Evolutionary conservation across 176 grass and related monocot genomes (phyloP).

Genomic region (Ampelocalamus luodianensis): DNA sequence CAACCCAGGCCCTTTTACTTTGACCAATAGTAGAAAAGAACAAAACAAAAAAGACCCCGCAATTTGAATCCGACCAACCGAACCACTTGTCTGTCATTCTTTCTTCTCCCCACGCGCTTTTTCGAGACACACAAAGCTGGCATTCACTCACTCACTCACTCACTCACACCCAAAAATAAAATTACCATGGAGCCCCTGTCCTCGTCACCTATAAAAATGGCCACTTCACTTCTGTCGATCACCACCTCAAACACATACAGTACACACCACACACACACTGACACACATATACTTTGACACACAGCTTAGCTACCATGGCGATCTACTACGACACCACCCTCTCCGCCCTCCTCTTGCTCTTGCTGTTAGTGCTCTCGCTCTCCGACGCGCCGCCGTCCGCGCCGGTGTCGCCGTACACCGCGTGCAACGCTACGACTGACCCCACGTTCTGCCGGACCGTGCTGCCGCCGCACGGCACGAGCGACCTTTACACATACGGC

Average conservation of each 20-base stretch:
- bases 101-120: slow-evolving; percentile 26
- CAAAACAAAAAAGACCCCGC: neutral
- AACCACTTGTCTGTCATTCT: too few relatives aligned
- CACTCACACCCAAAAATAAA: neutral
- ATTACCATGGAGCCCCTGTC: slow-evolving; percentile 22
- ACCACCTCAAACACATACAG: neutral
- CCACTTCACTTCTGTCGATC: neutral
- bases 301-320: slow-evolving; percentile 27
- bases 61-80: slow-evolving; percentile 55
- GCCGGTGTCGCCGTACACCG: slow-evolving; percentile 49
- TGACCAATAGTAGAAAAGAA: slow-evolving; percentile 26
- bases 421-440: slow-evolving; percentile 71
- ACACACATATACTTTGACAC: neutral
- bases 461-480: slow-evolving; percentile 47
- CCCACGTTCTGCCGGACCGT: slow-evolving; percentile 68
- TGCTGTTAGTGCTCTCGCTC: neutral
- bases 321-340: neutral
- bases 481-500: slow-evolving; percentile 74
- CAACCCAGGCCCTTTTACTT: slow-evolving; percentile 23
- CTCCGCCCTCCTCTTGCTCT: slow-evolving; percentile 34
- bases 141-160: too few relatives aligned
- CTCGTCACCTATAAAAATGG: slow-evolving; percentile 47
- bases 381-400: slow-evolving; percentile 36
- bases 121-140: slow-evolving; percentile 38
- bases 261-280: too few relatives aligned